These are phyloP conservation scores for Phytophthora sojae DNA, from an alignment of 352 stramenopile genomes.

Conservation along the genomic window DNA sequence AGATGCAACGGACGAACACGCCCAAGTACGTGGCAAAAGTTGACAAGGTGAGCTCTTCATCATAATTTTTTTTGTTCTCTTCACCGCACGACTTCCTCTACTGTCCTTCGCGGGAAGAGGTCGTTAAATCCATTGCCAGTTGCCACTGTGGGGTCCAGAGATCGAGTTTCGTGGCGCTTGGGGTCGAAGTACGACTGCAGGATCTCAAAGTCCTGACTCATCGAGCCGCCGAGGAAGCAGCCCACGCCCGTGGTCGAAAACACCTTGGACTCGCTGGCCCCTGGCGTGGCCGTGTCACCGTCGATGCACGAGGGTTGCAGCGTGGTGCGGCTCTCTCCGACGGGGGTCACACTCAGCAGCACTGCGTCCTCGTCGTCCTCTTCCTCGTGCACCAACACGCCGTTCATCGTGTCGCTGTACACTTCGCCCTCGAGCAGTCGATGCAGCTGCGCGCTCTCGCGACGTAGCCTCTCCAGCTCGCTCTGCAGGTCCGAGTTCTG, in stretches of 20 bases:
- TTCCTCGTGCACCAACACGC: slow-evolving; percentile 80
- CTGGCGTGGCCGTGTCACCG: not conserved
- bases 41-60: not conserved
- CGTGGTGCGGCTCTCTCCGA: slow-evolving; percentile 31
- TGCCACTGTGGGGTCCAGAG: not conserved
- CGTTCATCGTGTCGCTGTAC: slow-evolving; percentile 69
- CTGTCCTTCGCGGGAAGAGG: slow-evolving; percentile 20
- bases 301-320: slow-evolving; percentile 17
- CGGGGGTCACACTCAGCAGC: slow-evolving; percentile 72
- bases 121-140: slow-evolving; percentile 25
- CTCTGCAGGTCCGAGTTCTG: slow-evolving; percentile 78
- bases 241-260: slow-evolving; percentile 44
- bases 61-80: not conserved
- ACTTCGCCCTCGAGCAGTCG: slow-evolving; percentile 76
- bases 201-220: slow-evolving; percentile 81
- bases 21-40: not conserved
- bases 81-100: slow-evolving; percentile 51
- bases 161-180: slow-evolving; percentile 16
- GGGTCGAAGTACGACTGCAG: slow-evolving; percentile 82
- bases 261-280: slow-evolving; percentile 25
- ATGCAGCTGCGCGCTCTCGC: slow-evolving; percentile 64
- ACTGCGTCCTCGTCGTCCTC: slow-evolving; percentile 80
- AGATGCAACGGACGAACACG: slow-evolving; percentile 1
- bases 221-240: slow-evolving; percentile 61
- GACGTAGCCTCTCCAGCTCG: slow-evolving; percentile 73